Evolutionary conservation across 805 yeast genomes (phyloP).

Genomic region (Hanseniaspora valbyensis): DNA sequence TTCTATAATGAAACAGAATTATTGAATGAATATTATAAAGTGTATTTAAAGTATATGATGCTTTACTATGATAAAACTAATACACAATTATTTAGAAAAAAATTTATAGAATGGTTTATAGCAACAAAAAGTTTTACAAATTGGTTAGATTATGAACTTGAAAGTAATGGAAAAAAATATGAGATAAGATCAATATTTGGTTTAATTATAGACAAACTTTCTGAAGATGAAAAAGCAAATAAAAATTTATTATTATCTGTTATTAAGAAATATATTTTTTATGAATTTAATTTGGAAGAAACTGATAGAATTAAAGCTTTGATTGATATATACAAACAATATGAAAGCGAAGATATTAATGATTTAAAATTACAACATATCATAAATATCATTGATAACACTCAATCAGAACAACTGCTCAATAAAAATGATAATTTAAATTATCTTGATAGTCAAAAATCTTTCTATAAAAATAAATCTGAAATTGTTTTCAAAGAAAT

Average conservation of each 20-base stretch:
- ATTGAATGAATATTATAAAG: slow-evolving; percentile 2
- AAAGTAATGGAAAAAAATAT: not conserved
- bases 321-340: not conserved
- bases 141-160: slow-evolving; percentile 4
- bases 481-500: not conserved
- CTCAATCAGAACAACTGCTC: not conserved
- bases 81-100: not conserved
- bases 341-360: not conserved
- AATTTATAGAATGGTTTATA: slow-evolving; percentile 9
- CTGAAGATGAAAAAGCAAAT: not conserved
- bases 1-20: not conserved
- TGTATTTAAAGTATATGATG: not conserved
- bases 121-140: not conserved
- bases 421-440: too few species aligned
- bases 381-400: not conserved
- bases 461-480: not conserved
- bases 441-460: not conserved
- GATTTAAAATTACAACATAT: not conserved
- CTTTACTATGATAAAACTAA: not conserved
- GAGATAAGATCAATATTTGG: not conserved
- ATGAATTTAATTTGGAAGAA: slow-evolving; percentile 4
- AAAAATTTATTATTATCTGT: not conserved
- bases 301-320: not conserved
- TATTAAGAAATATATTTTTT: not conserved
- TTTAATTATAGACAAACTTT: not conserved